Evolutionary conservation across 2,329 filamentous ascomycete species (phyloP), one percentile per base, ranked within the genome.

Genomic region (Aspergillus pseudonomiae): DNA sequence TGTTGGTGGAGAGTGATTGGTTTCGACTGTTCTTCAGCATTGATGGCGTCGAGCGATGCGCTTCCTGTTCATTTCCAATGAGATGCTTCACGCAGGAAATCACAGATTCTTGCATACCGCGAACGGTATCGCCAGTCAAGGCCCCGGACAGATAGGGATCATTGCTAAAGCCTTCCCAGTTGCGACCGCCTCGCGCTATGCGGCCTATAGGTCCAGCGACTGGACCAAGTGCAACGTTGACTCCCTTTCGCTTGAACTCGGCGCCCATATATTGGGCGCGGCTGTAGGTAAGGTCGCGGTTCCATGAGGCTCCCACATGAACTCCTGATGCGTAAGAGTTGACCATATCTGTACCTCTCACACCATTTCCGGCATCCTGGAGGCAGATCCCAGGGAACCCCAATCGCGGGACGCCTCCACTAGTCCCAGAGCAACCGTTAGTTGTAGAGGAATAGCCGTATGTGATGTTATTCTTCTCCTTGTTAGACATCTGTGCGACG

Each of bases 1-100:
- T 78, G 69, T 90, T 90, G 56, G 87, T 81, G 0, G 85, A 88
- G n/a, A 85, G 73, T 6, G 87, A 64, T 76, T 82, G 60, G 19
- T 63, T 63, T 28, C 24, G 63, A 80, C 74, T 68, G 77, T 66
- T 79, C 68, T 3, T 75, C 71, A 60, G 77, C 74, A 46, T 77
- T 74, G 59, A 24, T 16, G 45, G 63, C 59, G 65, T 66, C 26
- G 67, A 70, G 1, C 72, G 69, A 39, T 67, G 66, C 4, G 70
- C 62, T 52, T 89, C 87, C 73, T 89, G 88, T 67, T 89, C 88
- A 61, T 89, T 88, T 19, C 78, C 84, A 14, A 52, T 12, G 2
- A 52, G 19, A 30, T 52, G 46, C 26, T 52, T 52, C 16, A 52
- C 46, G 14, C 46, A 30, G 14, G 46, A 26, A 52, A 52, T 52